Evolutionary conservation across 2,329 filamentous ascomycete genomes (phyloP), one percentile per base, ranked within the genome.

Genomic region (Emergomyces orientalis): DNA sequence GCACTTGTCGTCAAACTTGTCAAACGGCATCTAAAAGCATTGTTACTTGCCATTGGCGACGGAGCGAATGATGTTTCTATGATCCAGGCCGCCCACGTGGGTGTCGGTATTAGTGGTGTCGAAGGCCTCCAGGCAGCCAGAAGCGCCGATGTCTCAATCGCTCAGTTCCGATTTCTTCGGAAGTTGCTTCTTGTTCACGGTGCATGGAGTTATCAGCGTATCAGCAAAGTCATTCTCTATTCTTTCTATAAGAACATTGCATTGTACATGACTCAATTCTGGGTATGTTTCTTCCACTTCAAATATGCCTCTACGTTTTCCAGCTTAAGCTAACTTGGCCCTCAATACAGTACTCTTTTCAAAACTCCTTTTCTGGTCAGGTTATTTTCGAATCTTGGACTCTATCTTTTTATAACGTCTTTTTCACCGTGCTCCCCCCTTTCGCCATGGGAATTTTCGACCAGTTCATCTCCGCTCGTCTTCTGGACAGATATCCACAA

Each of bases 181-280:
- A 99, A 99, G 78, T 81, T 99, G 62, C 83, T 97, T 34, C 84
- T 99, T 32, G 94, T 99, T 13, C 94, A 99, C 72, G 94, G 94
- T 30, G 88, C 92, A 6, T 99, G 94, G 94, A 96, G 91, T 73
- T 99, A 99, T 74, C 93, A 97, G 74, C 89, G 94, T 64, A 88
- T 99, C 73, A 93, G 89, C 82, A 96, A 96, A 79, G 91, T 96
- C 64, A 97, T 99, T 70, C 77, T 99, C 66, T 99, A 96, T 78
- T 97, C 94, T 7, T 99, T 97, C 76, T 99, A 99, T 82, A 99
- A 99, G 82, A 99, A 99, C 78, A 97, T 97, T 68, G 88, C 92
- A 25, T 81, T 99, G 65, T 99, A 97, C 78, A 92, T 99, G 89
- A 99, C 95, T 64, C 95, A 99, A 74, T 99, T 99, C 74, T 99